These are phyloP conservation scores for Solanum lignicaule DNA, from an alignment of 257 asterid species.

Conservation along the genomic window DNA sequence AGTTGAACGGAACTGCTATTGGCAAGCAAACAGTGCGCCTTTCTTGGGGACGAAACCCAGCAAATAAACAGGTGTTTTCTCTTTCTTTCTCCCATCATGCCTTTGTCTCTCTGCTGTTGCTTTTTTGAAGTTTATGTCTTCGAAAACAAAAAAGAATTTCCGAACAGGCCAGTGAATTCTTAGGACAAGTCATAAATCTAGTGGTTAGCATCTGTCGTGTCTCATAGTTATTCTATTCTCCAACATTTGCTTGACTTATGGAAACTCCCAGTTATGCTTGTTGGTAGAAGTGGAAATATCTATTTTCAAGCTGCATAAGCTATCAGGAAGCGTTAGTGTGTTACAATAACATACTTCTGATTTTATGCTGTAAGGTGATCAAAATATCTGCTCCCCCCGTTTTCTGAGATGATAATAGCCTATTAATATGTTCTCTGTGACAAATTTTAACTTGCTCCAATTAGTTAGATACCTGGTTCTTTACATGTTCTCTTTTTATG, in stretches of 20 bases:
- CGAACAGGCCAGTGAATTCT: neutral
- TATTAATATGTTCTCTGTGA: neutral
- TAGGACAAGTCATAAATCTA: neutral
- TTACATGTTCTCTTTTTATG: neutral
- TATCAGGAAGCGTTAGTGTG: neutral
- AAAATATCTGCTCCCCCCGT: neutral
- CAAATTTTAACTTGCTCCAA: neutral
- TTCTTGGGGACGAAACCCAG: conserved; percentile 46
- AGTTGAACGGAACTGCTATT: conserved; percentile 26
- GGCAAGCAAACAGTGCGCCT: conserved; percentile 42
- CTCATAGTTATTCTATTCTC: neutral
- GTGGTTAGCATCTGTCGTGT: neutral
- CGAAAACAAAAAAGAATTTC: neutral
- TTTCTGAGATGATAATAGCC: neutral
- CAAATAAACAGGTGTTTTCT: conserved; percentile 27
- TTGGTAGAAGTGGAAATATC: neutral
- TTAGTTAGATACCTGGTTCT: neutral
- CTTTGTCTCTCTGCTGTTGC: neutral
- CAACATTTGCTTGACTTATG: neutral
- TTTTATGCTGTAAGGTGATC: neutral
- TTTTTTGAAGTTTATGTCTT: neutral
- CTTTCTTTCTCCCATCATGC: neutral
- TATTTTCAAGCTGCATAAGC: neutral
- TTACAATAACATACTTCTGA: neutral
- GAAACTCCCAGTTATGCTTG: neutral